A percentile compares a stretch with the other conserved stretches of the same genome.
Conservation (phyloP, 495 filamentous ascomycete species). For the Hypoxylon perforatum region DNA sequence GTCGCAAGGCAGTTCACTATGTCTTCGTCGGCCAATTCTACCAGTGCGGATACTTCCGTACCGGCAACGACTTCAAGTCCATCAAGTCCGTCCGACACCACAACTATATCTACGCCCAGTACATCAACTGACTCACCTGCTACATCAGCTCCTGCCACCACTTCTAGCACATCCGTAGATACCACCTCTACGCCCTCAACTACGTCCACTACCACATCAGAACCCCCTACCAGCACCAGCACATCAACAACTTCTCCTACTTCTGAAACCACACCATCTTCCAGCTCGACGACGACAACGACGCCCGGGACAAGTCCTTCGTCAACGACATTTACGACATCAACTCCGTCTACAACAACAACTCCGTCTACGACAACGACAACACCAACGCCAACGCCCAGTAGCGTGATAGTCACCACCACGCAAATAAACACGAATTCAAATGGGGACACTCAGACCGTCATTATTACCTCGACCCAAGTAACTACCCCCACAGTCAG, state of each 20-base stretch:
- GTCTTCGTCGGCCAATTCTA: constrained; percentile 53
- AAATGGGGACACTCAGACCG: constrained; percentile 36
- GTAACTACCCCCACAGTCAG: constrained; percentile 22
- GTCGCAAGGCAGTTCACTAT: constrained; percentile 55
- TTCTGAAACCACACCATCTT: constrained; percentile 40
- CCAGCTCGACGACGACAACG: constrained; percentile 35
- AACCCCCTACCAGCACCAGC: constrained; percentile 18
- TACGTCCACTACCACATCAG: constrained; percentile 16
- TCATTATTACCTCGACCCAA: constrained; percentile 42
- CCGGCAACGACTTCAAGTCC: constrained; percentile 44
- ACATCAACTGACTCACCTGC: constrained; percentile 31
- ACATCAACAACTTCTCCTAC: constrained; percentile 26
- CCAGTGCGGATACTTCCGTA: constrained; percentile 48
- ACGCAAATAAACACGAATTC: constrained; percentile 36
- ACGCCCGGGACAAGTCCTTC: constrained; percentile 3
- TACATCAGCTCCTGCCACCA: constrained; percentile 21
- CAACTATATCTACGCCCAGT: constrained; percentile 40
- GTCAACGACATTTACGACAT: constrained; percentile 34
- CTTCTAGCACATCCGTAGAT: constrained; percentile 41
- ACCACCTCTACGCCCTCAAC: constrained; percentile 42
- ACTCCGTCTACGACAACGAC: constrained; percentile 38
- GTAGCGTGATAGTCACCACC: constrained; percentile 38
- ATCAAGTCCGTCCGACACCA: constrained; percentile 45
- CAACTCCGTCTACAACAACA: constrained; percentile 47
- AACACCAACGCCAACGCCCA: constrained; percentile 22